Conservation (phyloP, 768 basidiomycete genomes). For the Chalciporus piperatus region DNA sequence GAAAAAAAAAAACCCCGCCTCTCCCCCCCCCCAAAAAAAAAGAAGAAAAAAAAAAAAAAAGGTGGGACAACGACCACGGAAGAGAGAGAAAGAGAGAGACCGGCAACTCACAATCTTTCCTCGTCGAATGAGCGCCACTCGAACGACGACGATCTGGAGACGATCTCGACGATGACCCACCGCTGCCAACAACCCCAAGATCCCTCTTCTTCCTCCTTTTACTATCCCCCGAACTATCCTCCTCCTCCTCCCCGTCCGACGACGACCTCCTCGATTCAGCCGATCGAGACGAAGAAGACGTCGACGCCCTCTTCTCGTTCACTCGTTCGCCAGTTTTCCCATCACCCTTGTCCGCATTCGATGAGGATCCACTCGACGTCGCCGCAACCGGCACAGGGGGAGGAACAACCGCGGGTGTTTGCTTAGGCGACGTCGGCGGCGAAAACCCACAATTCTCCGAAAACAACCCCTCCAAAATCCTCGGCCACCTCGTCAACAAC, state of each 20-base stretch:
- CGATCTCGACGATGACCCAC: not conserved
- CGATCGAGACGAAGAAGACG: slow-evolving; percentile 13
- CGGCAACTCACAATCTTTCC: slow-evolving; percentile 15
- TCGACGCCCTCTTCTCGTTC: slow-evolving; percentile 14
- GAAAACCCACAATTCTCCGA: slow-evolving; percentile 25
- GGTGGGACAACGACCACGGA: too few relatives aligned
- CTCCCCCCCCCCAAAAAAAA: too few relatives aligned
- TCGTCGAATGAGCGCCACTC: not conserved
- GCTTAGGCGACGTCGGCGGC: slow-evolving; percentile 8
- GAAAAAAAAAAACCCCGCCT: too few relatives aligned
- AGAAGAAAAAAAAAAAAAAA: too few relatives aligned
- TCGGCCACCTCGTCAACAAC: slow-evolving; percentile 29
- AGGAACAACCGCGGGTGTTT: not conserved
- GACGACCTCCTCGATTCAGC: slow-evolving; percentile 1
- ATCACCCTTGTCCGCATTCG: too few relatives aligned
- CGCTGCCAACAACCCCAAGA: not conserved
- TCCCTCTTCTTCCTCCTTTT: slow-evolving; percentile 19
- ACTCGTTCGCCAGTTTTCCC: too few relatives aligned
- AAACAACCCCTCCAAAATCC: slow-evolving; percentile 26
- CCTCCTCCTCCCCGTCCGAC: slow-evolving; percentile 11
- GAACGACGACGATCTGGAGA: not conserved
- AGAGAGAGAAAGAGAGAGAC: not conserved
- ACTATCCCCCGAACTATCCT: slow-evolving; percentile 7
- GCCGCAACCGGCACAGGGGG: not conserved
- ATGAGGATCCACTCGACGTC: not conserved